Percentiles rank a stretch among this genome's conserved stretches.
These are phyloP conservation scores for Collybiopsis luxurians DNA, from an alignment of 768 basidiomycete species.

Conservation along the genomic window DNA sequence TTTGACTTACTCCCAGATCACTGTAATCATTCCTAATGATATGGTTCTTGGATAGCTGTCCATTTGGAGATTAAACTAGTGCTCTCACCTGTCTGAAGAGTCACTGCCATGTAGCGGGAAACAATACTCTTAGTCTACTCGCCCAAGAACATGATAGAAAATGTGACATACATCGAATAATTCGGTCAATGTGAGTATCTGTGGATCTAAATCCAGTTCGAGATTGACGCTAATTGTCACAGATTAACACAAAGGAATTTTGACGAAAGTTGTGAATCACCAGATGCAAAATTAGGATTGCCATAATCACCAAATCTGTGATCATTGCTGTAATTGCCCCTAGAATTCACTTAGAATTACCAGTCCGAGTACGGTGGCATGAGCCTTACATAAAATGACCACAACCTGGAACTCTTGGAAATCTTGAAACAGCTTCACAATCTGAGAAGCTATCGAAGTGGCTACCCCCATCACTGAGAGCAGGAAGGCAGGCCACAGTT, in stretches of 20 bases:
- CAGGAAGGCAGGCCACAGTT: too few species aligned
- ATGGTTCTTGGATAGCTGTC: neutral
- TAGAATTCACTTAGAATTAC: neutral
- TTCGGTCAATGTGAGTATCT: neutral
- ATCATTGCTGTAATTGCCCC: neutral
- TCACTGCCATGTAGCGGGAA: neutral
- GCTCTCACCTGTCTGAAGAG: neutral
- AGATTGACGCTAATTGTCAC: neutral
- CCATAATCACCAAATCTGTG: constrained; percentile 1
- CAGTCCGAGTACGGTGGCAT: too few species aligned
- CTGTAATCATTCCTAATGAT: neutral
- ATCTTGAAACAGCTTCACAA: neutral
- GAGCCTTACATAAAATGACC: neutral
- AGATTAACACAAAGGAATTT: neutral
- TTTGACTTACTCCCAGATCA: neutral
- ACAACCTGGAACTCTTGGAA: neutral
- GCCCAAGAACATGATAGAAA: too few species aligned
- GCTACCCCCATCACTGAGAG: neutral
- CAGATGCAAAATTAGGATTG: neutral
- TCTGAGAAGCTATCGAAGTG: neutral
- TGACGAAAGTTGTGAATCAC: neutral
- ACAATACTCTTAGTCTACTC: neutral
- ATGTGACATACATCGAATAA: neutral
- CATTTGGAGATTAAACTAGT: too few species aligned
- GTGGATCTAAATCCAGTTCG: neutral